phyloP scores from a whole-genome alignment of 495 filamentous ascomycete genomes.

The Trichoderma orchidacearum region DNA sequence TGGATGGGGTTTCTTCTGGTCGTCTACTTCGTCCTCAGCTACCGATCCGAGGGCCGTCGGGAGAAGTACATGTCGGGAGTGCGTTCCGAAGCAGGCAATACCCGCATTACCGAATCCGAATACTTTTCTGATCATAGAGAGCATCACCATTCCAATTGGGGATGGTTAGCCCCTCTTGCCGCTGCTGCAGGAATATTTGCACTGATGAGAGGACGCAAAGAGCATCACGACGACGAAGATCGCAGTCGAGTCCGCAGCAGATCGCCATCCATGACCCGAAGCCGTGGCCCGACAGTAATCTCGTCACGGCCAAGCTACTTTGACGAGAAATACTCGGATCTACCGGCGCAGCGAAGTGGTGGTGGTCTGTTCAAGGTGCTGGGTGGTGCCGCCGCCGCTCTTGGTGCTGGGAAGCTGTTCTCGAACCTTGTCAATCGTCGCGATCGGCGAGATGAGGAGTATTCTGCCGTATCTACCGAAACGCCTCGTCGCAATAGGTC shows the following conservation, averaged over 20 bases:
- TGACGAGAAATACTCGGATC: conserved; percentile 46
- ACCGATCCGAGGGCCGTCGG: conserved; percentile 38
- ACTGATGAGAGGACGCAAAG: conserved; percentile 31
- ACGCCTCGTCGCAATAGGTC: conserved; percentile 29
- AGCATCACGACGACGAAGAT: conserved; percentile 23
- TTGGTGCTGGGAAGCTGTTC: conserved; percentile 51
- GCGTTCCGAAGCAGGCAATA: conserved; percentile 11
- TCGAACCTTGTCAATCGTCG: conserved; percentile 51
- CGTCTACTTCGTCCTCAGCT: conserved; percentile 61
- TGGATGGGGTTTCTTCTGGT: conserved; percentile 53
- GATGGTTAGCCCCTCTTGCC: conserved; percentile 33
- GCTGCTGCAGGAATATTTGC: conserved; percentile 49
- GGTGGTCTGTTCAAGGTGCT: conserved; percentile 53
- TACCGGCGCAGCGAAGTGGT: conserved; percentile 7
- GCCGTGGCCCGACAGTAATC: conserved; percentile 28
- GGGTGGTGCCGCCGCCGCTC: conserved; percentile 49
- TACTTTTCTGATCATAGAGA: conserved; percentile 9
- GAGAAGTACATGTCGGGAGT: conserved; percentile 28
- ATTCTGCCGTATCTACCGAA: conserved; percentile 38
- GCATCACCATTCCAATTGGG: conserved; percentile 31
- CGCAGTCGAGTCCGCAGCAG: conserved; percentile 18
- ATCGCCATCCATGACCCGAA: conserved; percentile 17
- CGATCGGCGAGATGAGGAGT: conserved; percentile 42
- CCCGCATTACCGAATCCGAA: conserved; percentile 14
- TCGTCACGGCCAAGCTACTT: conserved; percentile 39